phyloP scores from a whole-genome alignment of 371 early-diverging fungal species.

The Mucor indicus region DNA sequence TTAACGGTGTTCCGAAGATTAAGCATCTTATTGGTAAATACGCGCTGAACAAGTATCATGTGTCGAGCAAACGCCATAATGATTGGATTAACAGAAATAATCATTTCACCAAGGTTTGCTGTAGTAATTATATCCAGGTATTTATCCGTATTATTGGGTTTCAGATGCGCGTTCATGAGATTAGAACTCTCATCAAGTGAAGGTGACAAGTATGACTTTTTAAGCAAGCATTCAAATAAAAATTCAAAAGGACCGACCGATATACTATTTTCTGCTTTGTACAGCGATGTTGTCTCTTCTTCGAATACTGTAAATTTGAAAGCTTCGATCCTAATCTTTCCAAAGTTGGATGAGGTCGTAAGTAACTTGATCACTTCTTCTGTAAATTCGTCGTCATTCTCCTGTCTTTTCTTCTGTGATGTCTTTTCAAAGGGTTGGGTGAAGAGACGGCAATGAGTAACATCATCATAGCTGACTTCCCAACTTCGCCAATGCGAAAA shows the following conservation, averaged over 20 bases:
- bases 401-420: not conserved
- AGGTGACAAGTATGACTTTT: constrained; percentile 18
- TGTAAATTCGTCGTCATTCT: constrained; percentile 4
- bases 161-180: constrained; percentile 6
- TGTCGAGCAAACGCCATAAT: constrained; percentile 72
- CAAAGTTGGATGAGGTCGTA: constrained; percentile 33
- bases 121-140: constrained; percentile 51
- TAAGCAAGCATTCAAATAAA: constrained; percentile 31
- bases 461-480: constrained; percentile 55
- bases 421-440: constrained; percentile 47
- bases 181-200: not conserved
- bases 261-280: constrained; percentile 39
- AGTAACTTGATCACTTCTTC: constrained; percentile 31
- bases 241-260: constrained; percentile 27
- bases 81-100: constrained; percentile 58
- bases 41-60: constrained; percentile 67
- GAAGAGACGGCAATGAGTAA: constrained; percentile 49
- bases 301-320: constrained; percentile 44
- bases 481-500: constrained; percentile 67
- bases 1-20: constrained; percentile 26
- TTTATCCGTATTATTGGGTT: constrained; percentile 27
- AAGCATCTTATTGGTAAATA: constrained; percentile 54
- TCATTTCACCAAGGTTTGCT: constrained; percentile 43
- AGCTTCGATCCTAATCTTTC: constrained; percentile 21
- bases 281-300: constrained; percentile 32